phyloP scores from a whole-genome alignment of 208 protist species.

The Crithidia bombi region DNA sequence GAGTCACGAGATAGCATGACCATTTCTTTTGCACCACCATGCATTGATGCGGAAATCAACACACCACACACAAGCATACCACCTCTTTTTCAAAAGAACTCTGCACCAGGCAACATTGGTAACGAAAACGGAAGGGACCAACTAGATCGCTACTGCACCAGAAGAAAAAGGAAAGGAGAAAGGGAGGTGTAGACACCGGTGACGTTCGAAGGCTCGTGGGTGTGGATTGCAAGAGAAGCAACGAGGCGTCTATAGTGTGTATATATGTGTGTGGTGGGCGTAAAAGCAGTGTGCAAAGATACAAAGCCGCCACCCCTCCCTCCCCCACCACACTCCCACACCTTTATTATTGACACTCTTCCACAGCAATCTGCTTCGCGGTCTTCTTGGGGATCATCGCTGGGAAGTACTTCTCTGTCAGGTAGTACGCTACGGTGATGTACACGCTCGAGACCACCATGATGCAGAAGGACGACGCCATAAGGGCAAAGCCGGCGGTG shows the following conservation, averaged over 20 bases:
- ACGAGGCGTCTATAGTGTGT: too few relatives aligned
- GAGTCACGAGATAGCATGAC: too few relatives aligned
- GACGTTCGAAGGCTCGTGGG: too few relatives aligned
- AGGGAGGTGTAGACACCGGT: neutral
- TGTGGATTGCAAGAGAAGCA: too few relatives aligned
- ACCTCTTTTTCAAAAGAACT: neutral
- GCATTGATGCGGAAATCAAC: too few relatives aligned
- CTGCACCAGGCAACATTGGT: neutral
- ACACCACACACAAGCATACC: too few relatives aligned
- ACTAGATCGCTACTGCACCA: too few relatives aligned
- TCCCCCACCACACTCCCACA: neutral
- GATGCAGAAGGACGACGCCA: constrained; percentile 46
- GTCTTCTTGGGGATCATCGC: constrained; percentile 48
- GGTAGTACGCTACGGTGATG: constrained; percentile 46
- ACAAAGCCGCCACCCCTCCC: neutral
- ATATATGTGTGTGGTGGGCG: too few relatives aligned
- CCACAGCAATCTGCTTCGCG: constrained; percentile 51
- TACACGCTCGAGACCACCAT: constrained; percentile 44
- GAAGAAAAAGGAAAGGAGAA: constrained; percentile 27
- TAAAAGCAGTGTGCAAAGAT: constrained; percentile 2
- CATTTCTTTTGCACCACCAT: too few relatives aligned
- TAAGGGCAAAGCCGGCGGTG: constrained; percentile 61
- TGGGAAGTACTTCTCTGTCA: constrained; percentile 53
- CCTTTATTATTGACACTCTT: constrained; percentile 32
- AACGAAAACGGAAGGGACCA: too few relatives aligned